These are phyloP conservation scores for Pulveroboletus sp. DNA, from an alignment of 768 basidiomycete species.

Conservation along the genomic window DNA sequence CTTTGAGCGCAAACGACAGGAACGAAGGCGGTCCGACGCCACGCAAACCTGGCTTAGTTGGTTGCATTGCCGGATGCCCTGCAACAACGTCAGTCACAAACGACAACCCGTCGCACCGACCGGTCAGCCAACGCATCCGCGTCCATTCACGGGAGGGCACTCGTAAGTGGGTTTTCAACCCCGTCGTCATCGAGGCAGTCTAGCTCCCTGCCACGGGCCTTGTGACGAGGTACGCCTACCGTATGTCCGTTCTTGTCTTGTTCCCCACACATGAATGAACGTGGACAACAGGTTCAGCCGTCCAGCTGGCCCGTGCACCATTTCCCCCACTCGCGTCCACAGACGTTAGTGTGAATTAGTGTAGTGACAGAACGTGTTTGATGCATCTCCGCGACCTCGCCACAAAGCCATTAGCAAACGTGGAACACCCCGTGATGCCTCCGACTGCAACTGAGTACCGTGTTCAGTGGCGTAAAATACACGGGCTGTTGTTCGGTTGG, in stretches of 20 bases:
- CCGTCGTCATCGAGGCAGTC: slow-evolving; percentile 31
- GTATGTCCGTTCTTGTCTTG: slow-evolving; percentile 19
- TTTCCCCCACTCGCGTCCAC: too few species aligned
- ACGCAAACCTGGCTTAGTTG: slow-evolving; percentile 31
- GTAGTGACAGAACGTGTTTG: too few species aligned
- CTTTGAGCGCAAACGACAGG: slow-evolving; percentile 78
- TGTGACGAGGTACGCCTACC: slow-evolving; percentile 23
- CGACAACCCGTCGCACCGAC: too few species aligned
- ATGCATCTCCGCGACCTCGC: too few species aligned
- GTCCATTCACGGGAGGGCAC: slow-evolving; percentile 25
- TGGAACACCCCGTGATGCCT: too few species aligned
- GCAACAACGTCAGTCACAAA: slow-evolving; percentile 17
- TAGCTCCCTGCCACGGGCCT: slow-evolving; percentile 32
- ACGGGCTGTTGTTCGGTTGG: too few species aligned
- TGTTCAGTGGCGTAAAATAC: too few species aligned
- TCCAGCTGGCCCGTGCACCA: slow-evolving; percentile 11
- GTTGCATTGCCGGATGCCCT: slow-evolving; percentile 27
- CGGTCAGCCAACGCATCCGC: slow-evolving; percentile 23
- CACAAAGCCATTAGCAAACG: too few species aligned
- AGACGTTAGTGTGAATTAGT: too few species aligned
- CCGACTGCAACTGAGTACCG: too few species aligned
- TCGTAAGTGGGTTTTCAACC: slow-evolving; percentile 26
- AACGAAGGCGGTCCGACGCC: slow-evolving; percentile 46
- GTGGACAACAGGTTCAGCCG: slow-evolving; percentile 13
- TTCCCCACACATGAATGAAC: slow-evolving; percentile 28